These are phyloP conservation scores for Pseudopyricularia cyperi DNA, from an alignment of 2,329 filamentous ascomycete genomes.

Conservation along the genomic window DNA sequence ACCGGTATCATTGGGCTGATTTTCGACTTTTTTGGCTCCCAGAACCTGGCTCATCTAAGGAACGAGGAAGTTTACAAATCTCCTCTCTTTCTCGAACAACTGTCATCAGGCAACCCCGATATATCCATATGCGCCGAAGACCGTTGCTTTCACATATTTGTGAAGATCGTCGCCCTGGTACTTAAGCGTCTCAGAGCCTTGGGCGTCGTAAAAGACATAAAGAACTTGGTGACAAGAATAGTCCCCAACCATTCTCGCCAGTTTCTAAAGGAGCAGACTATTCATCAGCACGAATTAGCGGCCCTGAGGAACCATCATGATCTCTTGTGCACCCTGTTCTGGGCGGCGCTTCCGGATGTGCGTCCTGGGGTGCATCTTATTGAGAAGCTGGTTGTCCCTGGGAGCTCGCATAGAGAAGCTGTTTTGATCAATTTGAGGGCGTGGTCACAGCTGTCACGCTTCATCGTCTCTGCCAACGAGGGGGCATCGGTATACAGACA, in stretches of 20 bases:
- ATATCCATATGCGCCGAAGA: conserved; percentile 41
- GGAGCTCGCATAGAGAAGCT: conserved; percentile 51
- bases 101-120: conserved; percentile 27
- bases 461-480: conserved; percentile 35
- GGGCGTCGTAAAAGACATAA: conserved; percentile 41
- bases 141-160: conserved; percentile 52
- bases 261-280: conserved; percentile 47
- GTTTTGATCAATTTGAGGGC: conserved; percentile 50
- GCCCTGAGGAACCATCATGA: conserved; percentile 58
- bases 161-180: conserved; percentile 48
- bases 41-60: conserved; percentile 46
- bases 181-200: conserved; percentile 36
- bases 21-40: conserved; percentile 56
- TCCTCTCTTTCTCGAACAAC: conserved; percentile 45
- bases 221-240: conserved; percentile 47
- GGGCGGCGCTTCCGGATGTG: conserved; percentile 42
- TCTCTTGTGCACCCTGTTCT: conserved; percentile 52
- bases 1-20: conserved; percentile 44
- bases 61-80: conserved; percentile 52
- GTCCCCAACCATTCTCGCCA: conserved; percentile 54
- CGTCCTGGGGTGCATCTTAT: conserved; percentile 41
- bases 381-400: conserved; percentile 44
- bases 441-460: conserved; percentile 50
- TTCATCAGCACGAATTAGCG: conserved; percentile 47
- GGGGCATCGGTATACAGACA: conserved; percentile 27